A percentile compares a stretch with the other conserved stretches of the same genome.
phyloP scores from a whole-genome alignment of 352 stramenopile species.

The Stephanocyclus meneghinianus region DNA sequence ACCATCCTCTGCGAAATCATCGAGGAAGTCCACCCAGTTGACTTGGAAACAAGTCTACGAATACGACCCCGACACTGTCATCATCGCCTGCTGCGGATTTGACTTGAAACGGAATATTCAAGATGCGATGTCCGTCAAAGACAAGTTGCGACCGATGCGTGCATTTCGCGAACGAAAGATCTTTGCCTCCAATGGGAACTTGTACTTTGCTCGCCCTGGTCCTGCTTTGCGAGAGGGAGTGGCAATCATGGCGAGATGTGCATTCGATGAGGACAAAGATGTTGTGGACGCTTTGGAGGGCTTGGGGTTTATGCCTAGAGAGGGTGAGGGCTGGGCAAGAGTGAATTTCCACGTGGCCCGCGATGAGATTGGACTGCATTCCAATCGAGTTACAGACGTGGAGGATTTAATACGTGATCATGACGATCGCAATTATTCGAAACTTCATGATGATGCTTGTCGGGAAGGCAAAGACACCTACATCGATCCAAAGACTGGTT shows the following conservation, averaged over 20 bases:
- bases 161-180: conserved; percentile 51
- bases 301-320: conserved; percentile 32
- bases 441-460: conserved; percentile 82
- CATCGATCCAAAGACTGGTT: conserved; percentile 86
- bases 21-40: conserved; percentile 47
- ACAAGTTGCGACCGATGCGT: conserved; percentile 48
- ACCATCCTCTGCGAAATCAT: conserved; percentile 7
- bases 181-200: conserved; percentile 72
- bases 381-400: conserved; percentile 39
- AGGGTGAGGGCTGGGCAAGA: conserved; percentile 31
- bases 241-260: conserved; percentile 66
- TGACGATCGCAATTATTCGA: conserved; percentile 37
- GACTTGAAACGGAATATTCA: conserved; percentile 69
- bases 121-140: conserved; percentile 42
- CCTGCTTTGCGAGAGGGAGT: conserved; percentile 65
- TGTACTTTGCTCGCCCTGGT: conserved; percentile 77
- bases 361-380: not conserved
- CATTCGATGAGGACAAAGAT: conserved; percentile 45
- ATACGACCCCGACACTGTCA: conserved; percentile 69
- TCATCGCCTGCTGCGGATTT: conserved; percentile 81
- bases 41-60: conserved; percentile 63
- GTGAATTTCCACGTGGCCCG: conserved; percentile 6
- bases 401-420: conserved; percentile 43
- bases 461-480: conserved; percentile 83
- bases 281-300: conserved; percentile 25